Percentiles rank a stretch among this genome's conserved stretches.
Evolutionary conservation across 805 yeast genomes (phyloP).

Genomic region (Lipomyces spencermartinsiae): DNA sequence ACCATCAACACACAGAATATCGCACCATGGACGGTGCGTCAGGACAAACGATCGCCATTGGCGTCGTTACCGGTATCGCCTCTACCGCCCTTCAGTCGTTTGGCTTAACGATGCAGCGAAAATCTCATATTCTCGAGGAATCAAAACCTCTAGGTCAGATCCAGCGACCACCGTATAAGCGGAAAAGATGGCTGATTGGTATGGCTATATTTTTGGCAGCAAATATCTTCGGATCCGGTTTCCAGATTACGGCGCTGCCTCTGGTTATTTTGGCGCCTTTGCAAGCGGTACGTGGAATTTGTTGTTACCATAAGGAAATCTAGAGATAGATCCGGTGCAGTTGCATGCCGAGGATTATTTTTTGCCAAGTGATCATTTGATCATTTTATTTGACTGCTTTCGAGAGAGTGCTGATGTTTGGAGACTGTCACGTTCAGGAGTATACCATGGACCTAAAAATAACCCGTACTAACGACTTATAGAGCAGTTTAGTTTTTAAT

Average conservation of each 20-base stretch:
- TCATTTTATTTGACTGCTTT: background rate
- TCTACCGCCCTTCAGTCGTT: conserved; percentile 82
- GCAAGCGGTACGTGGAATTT: conserved; percentile 62
- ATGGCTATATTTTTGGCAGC: conserved; percentile 71
- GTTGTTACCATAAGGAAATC: background rate
- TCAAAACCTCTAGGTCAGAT: conserved; percentile 41
- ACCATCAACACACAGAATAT: background rate
- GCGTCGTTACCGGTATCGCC: conserved; percentile 55
- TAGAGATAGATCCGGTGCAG: background rate
- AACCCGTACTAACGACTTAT: background rate
- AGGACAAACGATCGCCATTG: conserved; percentile 41
- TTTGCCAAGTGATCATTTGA: background rate
- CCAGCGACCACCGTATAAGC: conserved; percentile 49
- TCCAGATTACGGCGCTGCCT: conserved; percentile 85
- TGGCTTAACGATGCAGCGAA: conserved; percentile 82
- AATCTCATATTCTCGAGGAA: conserved; percentile 65
- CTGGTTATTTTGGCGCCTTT: conserved; percentile 78
- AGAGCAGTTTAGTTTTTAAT: conserved; percentile 79
- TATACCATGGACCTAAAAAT: background rate
- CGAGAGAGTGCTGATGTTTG: background rate
- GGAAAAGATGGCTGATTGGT: conserved; percentile 75
- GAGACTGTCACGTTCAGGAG: background rate
- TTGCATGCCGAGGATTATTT: background rate
- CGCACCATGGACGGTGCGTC: conserved; percentile 37
- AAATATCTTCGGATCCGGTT: conserved; percentile 78